Base-by-base conservation (phyloP, 768 basidiomycete genomes). In the Mycena rosella region DNA sequence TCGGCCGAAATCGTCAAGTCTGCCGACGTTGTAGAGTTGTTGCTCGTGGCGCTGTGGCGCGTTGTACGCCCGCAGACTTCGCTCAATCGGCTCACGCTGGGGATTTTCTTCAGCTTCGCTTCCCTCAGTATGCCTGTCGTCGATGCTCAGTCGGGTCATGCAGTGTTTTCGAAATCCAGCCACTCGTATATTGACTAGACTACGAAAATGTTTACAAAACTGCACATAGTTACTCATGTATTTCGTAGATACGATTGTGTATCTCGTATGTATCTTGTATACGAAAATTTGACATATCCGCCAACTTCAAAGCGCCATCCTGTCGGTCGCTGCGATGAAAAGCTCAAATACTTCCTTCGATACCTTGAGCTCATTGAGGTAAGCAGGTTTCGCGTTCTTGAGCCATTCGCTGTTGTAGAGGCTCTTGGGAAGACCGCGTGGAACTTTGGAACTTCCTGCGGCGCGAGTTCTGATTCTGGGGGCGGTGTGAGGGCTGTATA, bases 321-420 rank as follows among this genome's bases (percentile, higher is more conserved):
- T 53, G 1, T 61, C 58, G 4, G 63, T 61, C 27, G 63, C 68
- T 17, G 63, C 59, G 9, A 69, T 62, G n/a, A 69, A 65, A n/a
- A 69, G 26, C 27, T 15, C 59, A 36, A 69, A 69, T 6, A 14
- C 63, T 45, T 65, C 54, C 63, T 69, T 62, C 15, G 63, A 69
- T 17, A 69, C 48, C 26, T 58, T 53, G 17, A 69, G 63, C 57
- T 64, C 52, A 27, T 61, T 60, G 30, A 62, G 32, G 38, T 64
- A 61, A n/a, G 30, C 34, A 17, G 68, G 52, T 3, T 32, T 26
- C 45, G 11, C 13, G 24, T 53, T 38, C 59, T 49, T 40, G 48
- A 69, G 68, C 68, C 68, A 69, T 57, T 60, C 34, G 18, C 14
- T 8, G 48, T 65, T 57, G 53, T 65, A 69, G 26, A 69, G 59